phyloP scores from a whole-genome alignment of 768 basidiomycete species.

The Macrolepiota fuliginosa region DNA sequence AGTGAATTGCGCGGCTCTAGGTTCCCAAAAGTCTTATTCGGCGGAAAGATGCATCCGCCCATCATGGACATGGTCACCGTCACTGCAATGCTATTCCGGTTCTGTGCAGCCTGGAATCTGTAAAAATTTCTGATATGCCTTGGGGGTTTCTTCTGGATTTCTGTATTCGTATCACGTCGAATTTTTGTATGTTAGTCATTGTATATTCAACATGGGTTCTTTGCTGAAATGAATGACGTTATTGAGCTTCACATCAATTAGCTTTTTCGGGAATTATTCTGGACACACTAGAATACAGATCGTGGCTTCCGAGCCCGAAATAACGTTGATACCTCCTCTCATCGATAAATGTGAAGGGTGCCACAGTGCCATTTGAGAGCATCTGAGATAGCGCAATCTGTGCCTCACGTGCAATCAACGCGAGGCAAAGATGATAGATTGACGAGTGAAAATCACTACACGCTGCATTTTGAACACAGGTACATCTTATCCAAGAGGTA shows the following conservation, averaged over 20 bases:
- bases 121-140: slow-evolving; percentile 23
- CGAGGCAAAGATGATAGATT: slow-evolving; percentile 28
- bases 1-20: slow-evolving; percentile 20
- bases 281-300: slow-evolving; percentile 3
- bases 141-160: slow-evolving; percentile 1
- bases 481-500: slow-evolving; percentile 25
- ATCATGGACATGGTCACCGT: slow-evolving; percentile 89
- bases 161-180: slow-evolving; percentile 9
- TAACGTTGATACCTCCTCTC: slow-evolving; percentile 13
- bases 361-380: slow-evolving; percentile 8
- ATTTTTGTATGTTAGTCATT: slow-evolving; percentile 13
- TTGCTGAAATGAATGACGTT: slow-evolving; percentile 12
- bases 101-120: slow-evolving; percentile 57
- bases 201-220: slow-evolving; percentile 4
- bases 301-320: slow-evolving; percentile 7
- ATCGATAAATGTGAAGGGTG: slow-evolving; percentile 26
- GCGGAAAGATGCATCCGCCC: slow-evolving; percentile 73
- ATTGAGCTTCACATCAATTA: slow-evolving; percentile 7
- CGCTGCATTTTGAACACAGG: slow-evolving; percentile 37
- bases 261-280: slow-evolving; percentile 6
- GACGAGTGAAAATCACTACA: slow-evolving; percentile 32
- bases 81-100: slow-evolving; percentile 83
- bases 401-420: slow-evolving; percentile 32
- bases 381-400: slow-evolving; percentile 22
- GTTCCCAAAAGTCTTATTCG: slow-evolving; percentile 1